These are phyloP conservation scores for Suillus subluteus DNA, from an alignment of 768 basidiomycete genomes.

Conservation along the genomic window DNA sequence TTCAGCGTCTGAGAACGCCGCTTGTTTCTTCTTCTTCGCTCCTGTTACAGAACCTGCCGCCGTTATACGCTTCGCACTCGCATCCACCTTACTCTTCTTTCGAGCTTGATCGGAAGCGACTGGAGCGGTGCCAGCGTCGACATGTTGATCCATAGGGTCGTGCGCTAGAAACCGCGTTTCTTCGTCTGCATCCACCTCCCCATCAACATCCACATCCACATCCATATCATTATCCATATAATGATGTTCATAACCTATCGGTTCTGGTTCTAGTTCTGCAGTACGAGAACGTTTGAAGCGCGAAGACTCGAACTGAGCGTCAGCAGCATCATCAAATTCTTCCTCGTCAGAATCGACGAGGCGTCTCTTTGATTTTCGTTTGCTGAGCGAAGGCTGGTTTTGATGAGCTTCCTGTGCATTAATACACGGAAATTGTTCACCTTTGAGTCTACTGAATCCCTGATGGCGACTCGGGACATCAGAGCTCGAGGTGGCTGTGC, in stretches of 20 bases:
- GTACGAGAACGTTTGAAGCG: slow-evolving; percentile 31
- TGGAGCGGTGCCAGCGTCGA: neutral
- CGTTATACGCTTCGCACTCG: slow-evolving; percentile 18
- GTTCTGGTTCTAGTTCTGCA: slow-evolving; percentile 31
- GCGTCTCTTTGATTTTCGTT: slow-evolving; percentile 30
- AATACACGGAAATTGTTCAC: slow-evolving; percentile 19
- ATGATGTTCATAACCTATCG: slow-evolving; percentile 31
- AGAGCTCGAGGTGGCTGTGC: slow-evolving; percentile 10
- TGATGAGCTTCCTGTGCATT: slow-evolving; percentile 4
- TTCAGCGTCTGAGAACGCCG: slow-evolving; percentile 33
- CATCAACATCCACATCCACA: slow-evolving; percentile 41
- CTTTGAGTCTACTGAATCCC: slow-evolving; percentile 21
- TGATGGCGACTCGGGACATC: slow-evolving; percentile 10
- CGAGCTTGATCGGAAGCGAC: slow-evolving; percentile 2
- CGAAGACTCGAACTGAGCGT: slow-evolving; percentile 59
- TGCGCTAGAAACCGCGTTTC: slow-evolving; percentile 29
- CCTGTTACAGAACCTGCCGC: slow-evolving; percentile 20
- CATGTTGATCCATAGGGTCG: neutral
- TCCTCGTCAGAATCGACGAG: slow-evolving; percentile 42
- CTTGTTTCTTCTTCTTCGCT: slow-evolving; percentile 25
- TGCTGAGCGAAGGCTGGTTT: slow-evolving; percentile 24
- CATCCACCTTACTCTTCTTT: slow-evolving; percentile 18
- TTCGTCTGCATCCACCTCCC: slow-evolving; percentile 40
- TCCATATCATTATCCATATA: slow-evolving; percentile 49
- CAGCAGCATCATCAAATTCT: slow-evolving; percentile 42